A percentile compares a stretch with the other conserved stretches of the same genome.
These are phyloP conservation scores for Rhododendron kiyosumense DNA, from an alignment of 148 eudicot genomes.

Conservation along the genomic window DNA sequence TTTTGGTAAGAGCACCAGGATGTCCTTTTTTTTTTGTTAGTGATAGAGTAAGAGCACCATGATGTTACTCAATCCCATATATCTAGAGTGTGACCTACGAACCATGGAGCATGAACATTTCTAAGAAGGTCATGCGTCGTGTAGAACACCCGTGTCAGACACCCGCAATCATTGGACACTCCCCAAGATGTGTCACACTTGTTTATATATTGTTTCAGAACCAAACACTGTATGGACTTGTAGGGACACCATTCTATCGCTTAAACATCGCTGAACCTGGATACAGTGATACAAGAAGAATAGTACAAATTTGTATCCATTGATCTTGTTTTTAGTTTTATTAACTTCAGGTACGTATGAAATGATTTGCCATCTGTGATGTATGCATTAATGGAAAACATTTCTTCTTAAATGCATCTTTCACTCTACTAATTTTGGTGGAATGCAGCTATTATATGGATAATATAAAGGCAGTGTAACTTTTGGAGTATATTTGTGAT, in stretches of 20 bases:
- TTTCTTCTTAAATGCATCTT: not conserved
- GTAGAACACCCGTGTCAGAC: not conserved
- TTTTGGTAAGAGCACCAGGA: constrained; percentile 49
- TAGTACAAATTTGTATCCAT: not conserved
- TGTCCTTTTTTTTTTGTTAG: too few species aligned
- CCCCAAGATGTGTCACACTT: not conserved
- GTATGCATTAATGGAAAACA: not conserved
- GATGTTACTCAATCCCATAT: not conserved
- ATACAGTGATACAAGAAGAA: not conserved
- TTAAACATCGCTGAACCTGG: not conserved
- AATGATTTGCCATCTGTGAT: not conserved
- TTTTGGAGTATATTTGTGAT: not conserved
- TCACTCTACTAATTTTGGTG: not conserved
- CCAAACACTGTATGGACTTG: not conserved
- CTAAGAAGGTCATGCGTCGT: not conserved
- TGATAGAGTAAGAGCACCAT: constrained; percentile 10
- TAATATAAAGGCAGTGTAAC: not conserved
- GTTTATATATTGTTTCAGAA: not conserved
- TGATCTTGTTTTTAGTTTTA: not conserved
- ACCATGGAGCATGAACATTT: not conserved
- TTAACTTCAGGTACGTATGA: not conserved
- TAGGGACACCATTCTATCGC: not conserved
- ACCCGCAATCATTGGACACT: not conserved
- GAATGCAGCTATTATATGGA: not conserved
- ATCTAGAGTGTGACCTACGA: not conserved